Base-by-base conservation (phyloP, 139 green algal species). In the Tetratostichococcus sp. region DNA sequence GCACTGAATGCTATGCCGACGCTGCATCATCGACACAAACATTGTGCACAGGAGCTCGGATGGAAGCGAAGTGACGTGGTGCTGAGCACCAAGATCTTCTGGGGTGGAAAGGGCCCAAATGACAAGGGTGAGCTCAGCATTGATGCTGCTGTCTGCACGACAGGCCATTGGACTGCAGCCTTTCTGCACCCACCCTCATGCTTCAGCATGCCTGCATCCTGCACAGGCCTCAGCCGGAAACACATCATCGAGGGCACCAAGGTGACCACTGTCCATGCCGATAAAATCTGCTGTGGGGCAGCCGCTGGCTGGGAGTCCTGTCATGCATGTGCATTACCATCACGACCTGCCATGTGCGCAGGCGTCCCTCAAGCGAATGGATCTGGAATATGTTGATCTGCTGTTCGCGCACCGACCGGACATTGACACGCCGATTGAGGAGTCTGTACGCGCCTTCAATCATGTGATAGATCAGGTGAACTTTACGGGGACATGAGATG, bases 401-500 rank as follows among this genome's bases (percentile, higher is more conserved):
- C 30, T 97, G 8, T 95, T 91, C 75, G 91, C 84, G 70, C 92
- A 97, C 79, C 78, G 92, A 0, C 88, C 92, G 1, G 92, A 97
- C 70, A 70, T 81, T 5, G 67, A 79, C 65, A 94, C 87, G 11
- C 91, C 92, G 43, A 91, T 97, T 3, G 92, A 97, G 89, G 91
- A 97, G 77, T 96, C 89, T 0, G 91, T 97, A 43, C 81, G 91
- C 8, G 91, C 91, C 26, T 93, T 97, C 77, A 97, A 97, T n/a
- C n/a, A n/a, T n/a, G n/a, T n/a, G n/a, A n/a, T n/a, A n/a, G n/a
- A n/a, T n/a, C n/a, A n/a, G n/a, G n/a, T n/a, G n/a, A n/a, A n/a
- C n/a, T n/a, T n/a, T n/a, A n/a, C n/a, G n/a, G n/a, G n/a, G n/a
- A n/a, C n/a, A n/a, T n/a, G n/a, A n/a, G n/a, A n/a, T n/a, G n/a